Conservation (phyloP, 345 rosid genomes). For the Populus simonii region DNA sequence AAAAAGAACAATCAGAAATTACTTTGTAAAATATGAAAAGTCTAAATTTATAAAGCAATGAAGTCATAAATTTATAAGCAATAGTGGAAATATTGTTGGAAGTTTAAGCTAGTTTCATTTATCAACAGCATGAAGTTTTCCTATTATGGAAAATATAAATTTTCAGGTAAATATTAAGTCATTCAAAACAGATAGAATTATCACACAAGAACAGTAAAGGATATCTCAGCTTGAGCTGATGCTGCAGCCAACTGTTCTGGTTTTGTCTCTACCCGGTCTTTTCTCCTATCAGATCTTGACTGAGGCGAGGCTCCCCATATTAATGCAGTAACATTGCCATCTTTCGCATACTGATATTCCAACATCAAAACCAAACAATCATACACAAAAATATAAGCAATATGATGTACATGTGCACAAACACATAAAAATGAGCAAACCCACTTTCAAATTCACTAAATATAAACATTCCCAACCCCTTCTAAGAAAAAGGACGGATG, state of each 20-base stretch:
- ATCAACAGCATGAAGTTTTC: background rate
- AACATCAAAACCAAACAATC: slow-evolving; percentile 17
- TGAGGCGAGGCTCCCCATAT: slow-evolving; percentile 99
- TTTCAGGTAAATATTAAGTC: background rate
- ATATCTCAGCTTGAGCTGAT: slow-evolving; percentile 96
- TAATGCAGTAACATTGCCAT: slow-evolving; percentile 73
- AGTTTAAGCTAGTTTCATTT: background rate
- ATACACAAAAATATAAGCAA: background rate
- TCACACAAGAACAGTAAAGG: slow-evolving; percentile 42
- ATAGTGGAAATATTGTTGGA: background rate
- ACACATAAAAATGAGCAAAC: background rate
- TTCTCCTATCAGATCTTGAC: slow-evolving; percentile 87
- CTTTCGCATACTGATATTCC: slow-evolving; percentile 57
- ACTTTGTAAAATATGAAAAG: background rate
- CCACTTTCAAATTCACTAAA: no score
- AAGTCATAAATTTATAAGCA: no score
- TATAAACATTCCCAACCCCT: no score
- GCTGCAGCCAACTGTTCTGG: slow-evolving; percentile 99
- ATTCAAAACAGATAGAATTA: background rate
- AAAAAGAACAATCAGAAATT: background rate
- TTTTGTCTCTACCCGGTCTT: slow-evolving; percentile 94
- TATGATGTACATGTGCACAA: background rate
- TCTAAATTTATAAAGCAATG: no score
- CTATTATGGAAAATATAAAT: background rate
- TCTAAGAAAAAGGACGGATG: no score